phyloP scores from a whole-genome alignment of 768 basidiomycete species.

The Lentinus tigrinus region DNA sequence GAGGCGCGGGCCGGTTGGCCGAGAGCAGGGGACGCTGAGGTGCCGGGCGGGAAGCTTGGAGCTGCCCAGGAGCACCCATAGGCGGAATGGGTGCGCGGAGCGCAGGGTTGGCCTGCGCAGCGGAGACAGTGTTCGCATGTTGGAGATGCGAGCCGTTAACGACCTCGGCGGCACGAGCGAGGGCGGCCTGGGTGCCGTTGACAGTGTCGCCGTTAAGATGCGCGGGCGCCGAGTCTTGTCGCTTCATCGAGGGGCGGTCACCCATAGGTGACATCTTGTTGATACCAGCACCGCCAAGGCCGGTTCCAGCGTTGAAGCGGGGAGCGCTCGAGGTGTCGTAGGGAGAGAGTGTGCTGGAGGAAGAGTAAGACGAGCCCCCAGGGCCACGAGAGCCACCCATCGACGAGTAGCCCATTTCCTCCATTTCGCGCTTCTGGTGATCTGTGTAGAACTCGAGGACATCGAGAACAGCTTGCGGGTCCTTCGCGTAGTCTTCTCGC shows the following conservation, averaged over 20 bases:
- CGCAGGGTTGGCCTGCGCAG: slow-evolving; percentile 26
- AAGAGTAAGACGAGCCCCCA: slow-evolving; percentile 26
- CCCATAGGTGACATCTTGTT: slow-evolving; percentile 40
- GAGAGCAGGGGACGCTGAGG: slow-evolving; percentile 67
- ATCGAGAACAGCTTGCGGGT: slow-evolving; percentile 96
- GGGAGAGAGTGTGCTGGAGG: slow-evolving; percentile 29
- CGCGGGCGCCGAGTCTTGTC: slow-evolving; percentile 48
- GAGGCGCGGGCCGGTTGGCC: slow-evolving; percentile 53
- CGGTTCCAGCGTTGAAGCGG: slow-evolving; percentile 89
- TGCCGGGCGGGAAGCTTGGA: slow-evolving; percentile 62
- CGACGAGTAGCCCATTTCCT: slow-evolving; percentile 47
- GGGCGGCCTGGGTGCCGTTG: slow-evolving; percentile 38
- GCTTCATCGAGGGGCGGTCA: slow-evolving; percentile 37
- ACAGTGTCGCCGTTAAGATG: slow-evolving; percentile 30
- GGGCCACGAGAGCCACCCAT: slow-evolving; percentile 30
- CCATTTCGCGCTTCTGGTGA: slow-evolving; percentile 92
- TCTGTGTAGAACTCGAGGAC: slow-evolving; percentile 99
- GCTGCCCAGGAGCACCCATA: slow-evolving; percentile 32
- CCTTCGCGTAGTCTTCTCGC: slow-evolving; percentile 93
- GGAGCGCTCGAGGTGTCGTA: slow-evolving; percentile 50
- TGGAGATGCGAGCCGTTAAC: slow-evolving; percentile 54
- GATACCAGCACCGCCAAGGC: slow-evolving; percentile 69
- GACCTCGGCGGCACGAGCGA: slow-evolving; percentile 56
- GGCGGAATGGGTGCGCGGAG: slow-evolving; percentile 30
- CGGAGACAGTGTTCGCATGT: slow-evolving; percentile 42